These are phyloP conservation scores for Ophiostoma ulmi DNA, from an alignment of 2,329 filamentous ascomycete species.

Conservation along the genomic window DNA sequence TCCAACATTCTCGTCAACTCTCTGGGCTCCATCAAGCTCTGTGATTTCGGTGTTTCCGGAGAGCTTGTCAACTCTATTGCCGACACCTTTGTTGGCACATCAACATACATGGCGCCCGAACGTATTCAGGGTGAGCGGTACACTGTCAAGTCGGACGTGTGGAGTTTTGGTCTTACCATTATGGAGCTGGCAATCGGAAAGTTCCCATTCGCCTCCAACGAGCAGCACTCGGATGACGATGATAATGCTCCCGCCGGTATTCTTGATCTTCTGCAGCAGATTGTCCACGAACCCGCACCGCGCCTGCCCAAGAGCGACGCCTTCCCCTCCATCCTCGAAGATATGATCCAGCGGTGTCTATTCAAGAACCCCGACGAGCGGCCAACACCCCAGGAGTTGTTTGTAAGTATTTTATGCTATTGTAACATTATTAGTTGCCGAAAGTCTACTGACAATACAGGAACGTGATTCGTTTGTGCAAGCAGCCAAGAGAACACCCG, in stretches of 20 bases:
- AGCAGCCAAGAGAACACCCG: slow-evolving; percentile 91
- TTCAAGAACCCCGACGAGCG: slow-evolving; percentile 83
- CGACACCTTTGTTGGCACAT: slow-evolving; percentile 96
- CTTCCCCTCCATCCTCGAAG: slow-evolving; percentile 89
- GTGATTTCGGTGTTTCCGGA: slow-evolving; percentile 97
- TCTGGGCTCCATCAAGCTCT: slow-evolving; percentile 88
- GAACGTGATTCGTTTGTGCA: slow-evolving; percentile 92
- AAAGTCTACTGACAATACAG: slow-evolving; percentile 41
- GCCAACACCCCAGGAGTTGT: slow-evolving; percentile 89
- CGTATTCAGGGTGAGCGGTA: slow-evolving; percentile 96
- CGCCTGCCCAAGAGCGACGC: slow-evolving; percentile 94
- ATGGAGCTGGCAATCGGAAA: slow-evolving; percentile 98
- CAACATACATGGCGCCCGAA: slow-evolving; percentile 98
- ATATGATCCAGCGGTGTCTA: slow-evolving; percentile 95
- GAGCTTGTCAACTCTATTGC: slow-evolving; percentile 97
- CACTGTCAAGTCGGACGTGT: slow-evolving; percentile 96
- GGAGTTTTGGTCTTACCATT: slow-evolving; percentile 91
- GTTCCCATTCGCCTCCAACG: slow-evolving; percentile 82
- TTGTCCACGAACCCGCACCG: slow-evolving; percentile 92
- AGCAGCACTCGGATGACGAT: slow-evolving; percentile 62
- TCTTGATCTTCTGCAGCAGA: slow-evolving; percentile 90
- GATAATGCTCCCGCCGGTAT: slow-evolving; percentile 89
- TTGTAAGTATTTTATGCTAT: slow-evolving; percentile 52
- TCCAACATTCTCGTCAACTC: slow-evolving; percentile 98
- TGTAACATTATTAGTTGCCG: not conserved